A percentile compares a stretch with the other conserved stretches of the same genome.
Evolutionary conservation across 2,329 filamentous ascomycete species (phyloP).

Genomic region (Cladobotryum protrusum): DNA sequence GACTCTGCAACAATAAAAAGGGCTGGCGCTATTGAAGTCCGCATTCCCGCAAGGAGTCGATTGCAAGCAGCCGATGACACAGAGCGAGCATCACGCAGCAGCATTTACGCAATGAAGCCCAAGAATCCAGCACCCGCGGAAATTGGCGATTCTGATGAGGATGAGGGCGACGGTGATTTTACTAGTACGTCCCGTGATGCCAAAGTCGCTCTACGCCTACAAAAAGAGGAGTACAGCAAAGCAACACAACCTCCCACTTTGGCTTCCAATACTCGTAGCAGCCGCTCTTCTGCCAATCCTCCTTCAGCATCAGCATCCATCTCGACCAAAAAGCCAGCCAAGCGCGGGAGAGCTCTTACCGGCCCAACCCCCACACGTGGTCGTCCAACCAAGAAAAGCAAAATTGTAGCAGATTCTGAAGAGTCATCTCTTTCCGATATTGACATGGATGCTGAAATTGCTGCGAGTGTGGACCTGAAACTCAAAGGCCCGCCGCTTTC

Average conservation of each 20-base stretch:
- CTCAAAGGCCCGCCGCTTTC: neutral
- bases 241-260: neutral
- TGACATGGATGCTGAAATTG: conserved; percentile 28
- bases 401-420: conserved; percentile 25
- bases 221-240: conserved; percentile 27
- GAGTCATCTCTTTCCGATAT: conserved; percentile 18
- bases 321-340: conserved; percentile 13
- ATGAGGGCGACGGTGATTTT: conserved; percentile 24
- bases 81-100: conserved; percentile 30
- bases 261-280: conserved; percentile 7
- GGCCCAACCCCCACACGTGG: conserved; percentile 12
- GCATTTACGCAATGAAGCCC: conserved; percentile 42
- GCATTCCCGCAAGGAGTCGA: conserved; percentile 18
- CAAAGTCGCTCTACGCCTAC: conserved; percentile 28
- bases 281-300: neutral
- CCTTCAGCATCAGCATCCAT: conserved; percentile 6
- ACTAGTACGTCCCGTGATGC: conserved; percentile 22
- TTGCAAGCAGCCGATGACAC: conserved; percentile 15
- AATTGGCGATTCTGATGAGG: conserved; percentile 35
- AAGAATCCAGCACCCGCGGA: conserved; percentile 32
- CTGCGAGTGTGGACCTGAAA: conserved; percentile 18
- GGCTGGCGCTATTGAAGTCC: conserved; percentile 23
- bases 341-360: conserved; percentile 22
- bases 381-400: conserved; percentile 25
- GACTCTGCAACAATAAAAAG: conserved; percentile 11